These are phyloP conservation scores for Sarocladium kiliense DNA, from an alignment of 2,329 filamentous ascomycete genomes.

Conservation along the genomic window DNA sequence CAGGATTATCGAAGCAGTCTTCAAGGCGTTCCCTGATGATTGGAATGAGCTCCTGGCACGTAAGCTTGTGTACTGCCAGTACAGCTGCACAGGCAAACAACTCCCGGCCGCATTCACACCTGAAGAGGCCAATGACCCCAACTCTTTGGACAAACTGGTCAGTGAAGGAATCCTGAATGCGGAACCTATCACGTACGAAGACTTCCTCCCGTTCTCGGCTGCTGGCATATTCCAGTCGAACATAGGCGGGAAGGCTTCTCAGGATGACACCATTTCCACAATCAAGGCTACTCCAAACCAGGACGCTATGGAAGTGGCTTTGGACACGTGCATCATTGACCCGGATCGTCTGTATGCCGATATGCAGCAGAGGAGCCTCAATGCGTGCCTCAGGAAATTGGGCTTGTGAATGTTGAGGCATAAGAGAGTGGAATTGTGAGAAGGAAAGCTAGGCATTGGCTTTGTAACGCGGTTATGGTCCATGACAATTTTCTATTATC, in stretches of 20 bases:
- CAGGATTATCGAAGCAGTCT: constrained; percentile 18
- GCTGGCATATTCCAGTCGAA: constrained; percentile 43
- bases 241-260: constrained; percentile 15
- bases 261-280: background rate
- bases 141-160: constrained; percentile 19
- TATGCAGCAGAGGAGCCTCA: background rate
- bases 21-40: constrained; percentile 32
- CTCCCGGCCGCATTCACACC: background rate
- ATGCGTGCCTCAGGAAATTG: background rate
- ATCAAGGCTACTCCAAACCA: background rate
- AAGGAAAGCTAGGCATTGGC: background rate
- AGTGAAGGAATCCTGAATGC: constrained; percentile 24
- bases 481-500: too few species aligned
- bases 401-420: background rate
- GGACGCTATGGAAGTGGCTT: background rate
- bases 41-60: constrained; percentile 25
- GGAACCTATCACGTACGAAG: constrained; percentile 44
- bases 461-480: too few species aligned
- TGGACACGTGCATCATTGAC: background rate
- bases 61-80: constrained; percentile 32
- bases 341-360: background rate
- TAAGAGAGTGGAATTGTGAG: background rate
- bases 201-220: constrained; percentile 44
- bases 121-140: background rate
- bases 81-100: constrained; percentile 14